Evolutionary conservation across 257 asterid genomes (phyloP).

Genomic region (Petunia secreta): DNA sequence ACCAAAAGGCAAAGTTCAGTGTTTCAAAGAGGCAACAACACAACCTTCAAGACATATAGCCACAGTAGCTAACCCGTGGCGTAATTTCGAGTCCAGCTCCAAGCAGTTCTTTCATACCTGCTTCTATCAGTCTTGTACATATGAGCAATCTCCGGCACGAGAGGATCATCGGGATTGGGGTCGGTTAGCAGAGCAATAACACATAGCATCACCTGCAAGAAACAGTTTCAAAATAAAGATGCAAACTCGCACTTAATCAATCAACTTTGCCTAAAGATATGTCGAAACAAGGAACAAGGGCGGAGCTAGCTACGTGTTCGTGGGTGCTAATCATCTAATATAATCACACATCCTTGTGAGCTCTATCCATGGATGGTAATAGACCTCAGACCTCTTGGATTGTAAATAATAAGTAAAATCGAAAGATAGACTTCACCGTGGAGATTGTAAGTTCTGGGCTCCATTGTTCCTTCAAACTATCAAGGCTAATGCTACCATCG

Average conservation of each 20-base stretch:
- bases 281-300: background rate
- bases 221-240: background rate
- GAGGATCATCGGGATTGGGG: conserved; percentile 51
- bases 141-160: conserved; percentile 51
- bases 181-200: conserved; percentile 47
- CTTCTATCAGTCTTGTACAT: conserved; percentile 47
- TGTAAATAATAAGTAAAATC: background rate
- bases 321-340: no score
- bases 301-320: no score
- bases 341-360: background rate
- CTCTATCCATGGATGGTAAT: conserved; percentile 15
- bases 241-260: background rate
- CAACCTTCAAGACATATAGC: background rate
- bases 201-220: conserved; percentile 42
- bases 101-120: conserved; percentile 48
- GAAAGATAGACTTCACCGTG: conserved; percentile 31
- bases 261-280: background rate
- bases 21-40: conserved; percentile 21
- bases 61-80: conserved; percentile 43
- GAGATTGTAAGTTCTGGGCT: conserved; percentile 56
- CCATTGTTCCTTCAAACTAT: conserved; percentile 52
- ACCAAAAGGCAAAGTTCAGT: conserved; percentile 7
- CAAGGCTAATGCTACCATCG: conserved; percentile 52
- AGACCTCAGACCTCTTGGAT: background rate
- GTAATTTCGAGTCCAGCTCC: conserved; percentile 49